Conservation (phyloP, 371 early-diverging fungal genomes). For the Blastocladiella emersonii region DNA sequence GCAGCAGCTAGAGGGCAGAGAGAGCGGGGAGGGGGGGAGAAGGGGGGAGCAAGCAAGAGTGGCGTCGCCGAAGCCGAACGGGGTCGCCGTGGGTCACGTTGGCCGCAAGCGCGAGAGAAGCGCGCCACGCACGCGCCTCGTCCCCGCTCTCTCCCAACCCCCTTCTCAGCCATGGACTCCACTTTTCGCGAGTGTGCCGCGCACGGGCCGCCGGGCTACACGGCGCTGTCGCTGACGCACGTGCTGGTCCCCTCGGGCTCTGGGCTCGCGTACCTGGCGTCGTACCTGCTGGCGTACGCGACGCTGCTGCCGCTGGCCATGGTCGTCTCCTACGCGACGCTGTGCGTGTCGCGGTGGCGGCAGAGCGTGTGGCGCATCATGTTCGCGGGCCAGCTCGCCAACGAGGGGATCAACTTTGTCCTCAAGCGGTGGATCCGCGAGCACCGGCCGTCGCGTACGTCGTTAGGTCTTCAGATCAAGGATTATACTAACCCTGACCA, state of each 20-base stretch:
- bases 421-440: constrained; percentile 56
- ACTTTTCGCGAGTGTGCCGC: neutral
- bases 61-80: no score
- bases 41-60: no score
- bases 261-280: constrained; percentile 39
- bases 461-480: neutral
- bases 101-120: no score
- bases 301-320: constrained; percentile 65
- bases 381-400: constrained; percentile 62
- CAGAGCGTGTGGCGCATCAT: constrained; percentile 56
- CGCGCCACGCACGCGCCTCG: no score
- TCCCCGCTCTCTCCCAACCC: no score
- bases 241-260: constrained; percentile 47
- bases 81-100: no score
- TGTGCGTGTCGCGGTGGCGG: constrained; percentile 48
- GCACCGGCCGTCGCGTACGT: constrained; percentile 57
- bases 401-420: constrained; percentile 57
- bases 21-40: no score
- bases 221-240: constrained; percentile 53
- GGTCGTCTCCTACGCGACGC: constrained; percentile 60
- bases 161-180: no score
- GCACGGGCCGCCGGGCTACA: constrained; percentile 3
- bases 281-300: constrained; percentile 40
- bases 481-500: neutral
- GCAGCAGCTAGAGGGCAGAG: no score